phyloP scores from a whole-genome alignment of 192 early-diverging fungal genomes.

The Phlyctochytrium bullatum region DNA sequence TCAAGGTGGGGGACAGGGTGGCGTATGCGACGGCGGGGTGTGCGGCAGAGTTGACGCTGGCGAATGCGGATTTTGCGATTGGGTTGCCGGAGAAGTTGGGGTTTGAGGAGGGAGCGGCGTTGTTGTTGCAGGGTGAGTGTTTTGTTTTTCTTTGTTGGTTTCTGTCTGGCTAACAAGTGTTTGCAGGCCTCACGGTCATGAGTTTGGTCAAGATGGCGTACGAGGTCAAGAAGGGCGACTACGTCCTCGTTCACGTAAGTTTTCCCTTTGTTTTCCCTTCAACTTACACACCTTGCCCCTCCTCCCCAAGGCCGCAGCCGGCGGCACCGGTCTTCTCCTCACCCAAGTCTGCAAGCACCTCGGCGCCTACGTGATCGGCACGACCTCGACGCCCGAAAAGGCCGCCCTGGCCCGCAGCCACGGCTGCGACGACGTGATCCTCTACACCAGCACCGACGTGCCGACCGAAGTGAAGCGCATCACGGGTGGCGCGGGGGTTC shows the following conservation, averaged over 20 bases:
- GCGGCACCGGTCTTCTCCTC: conserved; percentile 80
- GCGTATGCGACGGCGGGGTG: conserved; percentile 61
- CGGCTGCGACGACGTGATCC: conserved; percentile 65
- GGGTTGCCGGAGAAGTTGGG: conserved; percentile 47
- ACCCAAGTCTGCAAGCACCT: conserved; percentile 70
- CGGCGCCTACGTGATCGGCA: conserved; percentile 89
- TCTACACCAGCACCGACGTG: conserved; percentile 69
- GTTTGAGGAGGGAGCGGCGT: conserved; percentile 61
- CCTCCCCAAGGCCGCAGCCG: conserved; percentile 72
- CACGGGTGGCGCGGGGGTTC: conserved; percentile 58
- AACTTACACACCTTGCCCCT: background rate
- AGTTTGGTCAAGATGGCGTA: conserved; percentile 69
- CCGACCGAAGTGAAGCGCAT: conserved; percentile 67
- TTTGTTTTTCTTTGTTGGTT: background rate
- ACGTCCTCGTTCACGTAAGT: conserved; percentile 71
- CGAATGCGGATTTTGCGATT: conserved; percentile 17
- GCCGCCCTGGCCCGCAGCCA: background rate
- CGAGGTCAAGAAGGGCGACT: conserved; percentile 67
- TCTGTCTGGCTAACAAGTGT: background rate
- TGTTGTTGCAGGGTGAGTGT: conserved; percentile 65
- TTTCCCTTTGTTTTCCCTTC: background rate
- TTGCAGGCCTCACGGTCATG: conserved; percentile 71
- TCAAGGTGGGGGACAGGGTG: conserved; percentile 79
- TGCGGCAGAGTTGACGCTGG: conserved; percentile 76
- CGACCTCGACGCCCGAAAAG: conserved; percentile 37